Conservation (phyloP, 495 filamentous ascomycete genomes). For the Xylaria cubensis region DNA sequence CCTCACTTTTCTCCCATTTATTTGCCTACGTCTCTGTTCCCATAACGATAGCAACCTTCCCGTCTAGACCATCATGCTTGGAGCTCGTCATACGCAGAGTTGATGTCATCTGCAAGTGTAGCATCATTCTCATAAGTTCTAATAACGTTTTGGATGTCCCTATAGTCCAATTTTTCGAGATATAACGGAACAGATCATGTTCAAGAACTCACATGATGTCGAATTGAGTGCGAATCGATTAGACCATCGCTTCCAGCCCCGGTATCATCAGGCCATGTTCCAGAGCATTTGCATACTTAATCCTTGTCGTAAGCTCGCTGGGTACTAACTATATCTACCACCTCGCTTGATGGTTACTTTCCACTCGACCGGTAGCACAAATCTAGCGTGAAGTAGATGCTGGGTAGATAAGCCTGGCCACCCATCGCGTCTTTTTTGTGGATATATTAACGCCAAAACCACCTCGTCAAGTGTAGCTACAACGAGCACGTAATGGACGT, state of each 20-base stretch:
- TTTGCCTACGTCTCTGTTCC: not conserved
- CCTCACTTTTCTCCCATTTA: not conserved
- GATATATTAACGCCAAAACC: not conserved
- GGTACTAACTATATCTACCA: slow-evolving; percentile 11
- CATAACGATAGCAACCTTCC: not conserved
- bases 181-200: not conserved
- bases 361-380: slow-evolving; percentile 1
- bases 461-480: not conserved
- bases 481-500: not conserved
- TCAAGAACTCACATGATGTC: not conserved
- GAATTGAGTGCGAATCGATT: not conserved
- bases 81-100: not conserved
- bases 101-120: not conserved
- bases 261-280: slow-evolving; percentile 6
- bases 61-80: not conserved
- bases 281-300: slow-evolving; percentile 7
- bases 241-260: not conserved
- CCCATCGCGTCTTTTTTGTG: slow-evolving; percentile 3
- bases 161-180: not conserved
- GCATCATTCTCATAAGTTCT: not conserved
- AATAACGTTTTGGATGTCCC: not conserved
- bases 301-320: not conserved
- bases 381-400: not conserved
- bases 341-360: slow-evolving; percentile 15
- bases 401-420: not conserved